Percentiles rank a stretch among this genome's conserved stretches.
phyloP scores from a whole-genome alignment of 1,284 basidiomycete species.

The Bondarzewia mesenterica region DNA sequence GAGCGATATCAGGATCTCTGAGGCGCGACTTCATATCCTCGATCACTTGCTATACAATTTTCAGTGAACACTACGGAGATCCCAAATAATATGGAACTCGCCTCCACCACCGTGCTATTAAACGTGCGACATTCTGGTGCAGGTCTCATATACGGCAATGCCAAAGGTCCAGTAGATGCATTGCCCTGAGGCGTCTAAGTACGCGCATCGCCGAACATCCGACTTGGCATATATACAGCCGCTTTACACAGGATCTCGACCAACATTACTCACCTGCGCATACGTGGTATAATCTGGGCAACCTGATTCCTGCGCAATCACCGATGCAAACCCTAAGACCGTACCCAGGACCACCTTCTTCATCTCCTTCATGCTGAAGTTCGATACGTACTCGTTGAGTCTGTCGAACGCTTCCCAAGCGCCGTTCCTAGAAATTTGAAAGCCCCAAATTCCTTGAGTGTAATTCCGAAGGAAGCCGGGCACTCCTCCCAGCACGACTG shows the following conservation, averaged over 20 bases:
- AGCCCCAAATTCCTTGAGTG: too few species aligned
- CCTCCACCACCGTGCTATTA: constrained; percentile 66
- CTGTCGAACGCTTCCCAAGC: too few species aligned
- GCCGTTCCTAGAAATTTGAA: too few species aligned
- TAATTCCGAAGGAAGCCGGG: too few species aligned
- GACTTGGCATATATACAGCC: constrained; percentile 1
- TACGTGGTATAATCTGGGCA: constrained; percentile 60
- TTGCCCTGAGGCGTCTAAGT: constrained; percentile 47
- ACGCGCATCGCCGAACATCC: background rate
- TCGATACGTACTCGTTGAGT: background rate
- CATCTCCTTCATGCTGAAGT: background rate
- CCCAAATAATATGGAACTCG: constrained; percentile 16
- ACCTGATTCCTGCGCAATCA: constrained; percentile 30
- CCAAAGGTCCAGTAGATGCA: constrained; percentile 50
- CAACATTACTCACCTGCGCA: constrained; percentile 46
- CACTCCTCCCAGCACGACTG: background rate
- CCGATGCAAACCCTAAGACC: constrained; percentile 13
- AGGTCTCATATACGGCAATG: constrained; percentile 65
- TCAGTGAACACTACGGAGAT: background rate
- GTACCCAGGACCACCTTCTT: background rate
- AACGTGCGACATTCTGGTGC: constrained; percentile 61
- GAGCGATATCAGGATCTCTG: constrained; percentile 66
- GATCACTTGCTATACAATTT: constrained; percentile 48
- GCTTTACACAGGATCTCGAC: too few species aligned
- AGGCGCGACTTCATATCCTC: constrained; percentile 58